Base-by-base conservation (phyloP, 169 alveolate species). In the Cryptosporidium sp. region DNA sequence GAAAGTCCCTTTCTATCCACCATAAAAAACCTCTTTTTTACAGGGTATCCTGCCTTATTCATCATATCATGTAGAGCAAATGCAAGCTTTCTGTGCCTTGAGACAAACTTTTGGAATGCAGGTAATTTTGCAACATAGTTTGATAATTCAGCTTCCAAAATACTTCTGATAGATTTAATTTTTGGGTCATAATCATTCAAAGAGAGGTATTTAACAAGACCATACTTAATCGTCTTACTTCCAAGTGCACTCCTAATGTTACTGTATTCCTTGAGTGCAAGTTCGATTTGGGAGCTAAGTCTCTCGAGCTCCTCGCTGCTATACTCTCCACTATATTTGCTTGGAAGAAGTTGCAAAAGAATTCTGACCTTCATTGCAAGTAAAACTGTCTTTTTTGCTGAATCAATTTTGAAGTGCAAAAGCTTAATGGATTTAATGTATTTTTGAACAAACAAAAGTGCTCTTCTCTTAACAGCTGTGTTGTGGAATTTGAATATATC, bases 1-100 rank as follows among this genome's bases (percentile, higher is more conserved):
- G 89, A 58, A 9, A 80, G 68, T 18, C 89, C 89, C 31, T 80
- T 80, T 41, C 89, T 80, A n/a, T 80, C 89, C 6, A 80, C 29
- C 75, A 80, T 80, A 43, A 80, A 62, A 10, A 62, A 39, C 33
- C 26, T 80, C 68, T 80, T 80, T n/a, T 39, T 62, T 3, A 80
- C 51, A 2, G 89, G 89, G 18, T 62, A 80, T 10, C 89, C 89
- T 26, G 89, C 89, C 41, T 80, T 65, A 18, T 59, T 23, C 89
- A 80, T 80, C 70, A 62, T 48, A 7, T 80, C 75, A 62, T 43
- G 48, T n/a, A 80, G 51, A 2, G 62, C 39, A 41, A 31, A 29
- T 18, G 75, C 41, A 10, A 80, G 74, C 35, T 29, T 80, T 12
- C 68, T 65, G 29, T 80, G 89, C 48, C 37, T 80, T n/a, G 80